Percentiles rank a stretch among this genome's conserved stretches.
phyloP scores from a whole-genome alignment of 78 protist genomes.

The Isochrysis galbana region DNA sequence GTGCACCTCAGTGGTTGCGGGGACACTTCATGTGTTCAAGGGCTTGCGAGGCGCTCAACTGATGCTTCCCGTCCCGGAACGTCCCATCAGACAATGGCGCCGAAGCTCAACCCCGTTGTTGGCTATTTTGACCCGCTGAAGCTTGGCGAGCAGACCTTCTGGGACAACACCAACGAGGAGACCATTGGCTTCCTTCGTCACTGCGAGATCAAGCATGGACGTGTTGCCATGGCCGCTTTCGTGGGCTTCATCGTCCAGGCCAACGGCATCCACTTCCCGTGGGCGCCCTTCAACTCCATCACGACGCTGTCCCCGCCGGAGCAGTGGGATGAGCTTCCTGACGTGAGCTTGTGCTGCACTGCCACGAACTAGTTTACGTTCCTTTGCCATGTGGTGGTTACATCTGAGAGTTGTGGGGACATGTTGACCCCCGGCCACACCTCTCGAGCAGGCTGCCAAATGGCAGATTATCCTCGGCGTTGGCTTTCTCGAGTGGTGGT shows the following conservation, averaged over 20 bases:
- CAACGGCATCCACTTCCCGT: conserved; percentile 6
- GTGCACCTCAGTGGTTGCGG: too few relatives aligned
- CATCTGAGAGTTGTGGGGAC: too few relatives aligned
- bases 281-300: background rate
- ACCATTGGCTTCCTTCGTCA: background rate
- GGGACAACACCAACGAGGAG: background rate
- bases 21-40: too few relatives aligned
- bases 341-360: background rate
- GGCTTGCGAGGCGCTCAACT: too few relatives aligned
- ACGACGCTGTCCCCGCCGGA: background rate
- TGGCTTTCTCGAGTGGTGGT: conserved; percentile 24
- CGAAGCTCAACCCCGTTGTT: conserved; percentile 5
- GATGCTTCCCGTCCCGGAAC: too few relatives aligned
- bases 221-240: conserved; percentile 22
- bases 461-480: background rate
- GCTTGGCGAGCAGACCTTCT: background rate
- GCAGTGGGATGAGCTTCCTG: background rate
- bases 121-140: background rate
- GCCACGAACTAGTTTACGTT: too few relatives aligned
- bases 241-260: background rate
- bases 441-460: background rate
- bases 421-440: background rate
- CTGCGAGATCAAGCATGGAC: conserved; percentile 20
- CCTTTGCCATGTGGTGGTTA: too few relatives aligned
- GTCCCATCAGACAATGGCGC: background rate